Base-by-base conservation (phyloP, 306 rosid genomes). In the Fragaria nilgerrensis region DNA sequence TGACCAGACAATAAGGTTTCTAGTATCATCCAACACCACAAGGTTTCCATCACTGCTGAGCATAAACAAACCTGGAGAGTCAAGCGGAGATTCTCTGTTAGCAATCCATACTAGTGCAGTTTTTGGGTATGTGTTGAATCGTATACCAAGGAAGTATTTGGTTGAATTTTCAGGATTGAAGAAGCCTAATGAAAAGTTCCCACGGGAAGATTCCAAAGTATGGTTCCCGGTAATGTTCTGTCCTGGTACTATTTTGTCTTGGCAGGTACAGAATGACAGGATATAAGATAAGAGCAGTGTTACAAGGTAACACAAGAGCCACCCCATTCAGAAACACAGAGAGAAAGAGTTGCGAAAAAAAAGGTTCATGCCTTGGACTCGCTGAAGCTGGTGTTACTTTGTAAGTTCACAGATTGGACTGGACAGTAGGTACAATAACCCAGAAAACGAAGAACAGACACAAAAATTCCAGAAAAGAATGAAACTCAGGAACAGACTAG, bases 21-120 rank as follows among this genome's bases (percentile, higher is more conserved):
- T 41, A 41, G 10, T 41, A 7, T 41, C 10, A 41, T 41, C 75
- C 43, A 71, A 49, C 48, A 78, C 74, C 3, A 29, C 66, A 39
- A 83, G 75, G 50, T 83, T 83, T 22, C 81, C 81, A 19, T 78
- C 73, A 4, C 17, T 10, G 45, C 68, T 2, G 27, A 83, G 36
- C 4, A 32, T 74, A 17, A 83, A 75, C 25, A 63, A 29, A 16
- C 86, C 86, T 0, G 80, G 61, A 10, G 41, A 37, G 68, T 85
- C 86, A 5, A 89, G 72, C 1, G 89, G 89, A 37, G 0, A 52
- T 65, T 87, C 83, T 78, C 89, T 87, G 79, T 90, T 92, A 14
- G 96, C 96, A 58, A 92, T 86, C 97, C 97, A 87, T 22, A 92
- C 87, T 19, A 17, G 5, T 14, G 64, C 19, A 0, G 12, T 50